Base-by-base conservation (phyloP, 495 filamentous ascomycete genomes). In the Penicillium simplicissimum region DNA sequence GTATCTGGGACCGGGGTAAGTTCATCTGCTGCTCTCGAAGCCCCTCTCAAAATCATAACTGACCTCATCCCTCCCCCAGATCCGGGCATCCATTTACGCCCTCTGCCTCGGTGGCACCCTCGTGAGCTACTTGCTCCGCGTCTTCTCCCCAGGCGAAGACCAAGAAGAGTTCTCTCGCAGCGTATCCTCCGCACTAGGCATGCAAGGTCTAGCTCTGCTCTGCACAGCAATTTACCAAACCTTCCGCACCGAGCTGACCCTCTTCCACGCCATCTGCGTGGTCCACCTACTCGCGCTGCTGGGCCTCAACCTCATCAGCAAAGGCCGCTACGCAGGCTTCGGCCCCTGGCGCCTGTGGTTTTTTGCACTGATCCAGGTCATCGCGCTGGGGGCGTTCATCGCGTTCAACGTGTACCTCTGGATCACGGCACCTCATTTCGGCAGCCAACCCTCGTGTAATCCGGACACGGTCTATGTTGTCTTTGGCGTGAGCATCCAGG, bases 151-250 rank as follows among this genome's bases (percentile, higher is more conserved):
- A 56, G 60, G 63, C 4, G 52, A 66, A 59, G 63, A 66, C 17
- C 55, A 59, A 57, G 56, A 58, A 28, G 63, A 66, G 31, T 66
- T 66, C 43, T 62, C 63, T 0, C 59, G 63, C 7, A 52, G 63
- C 6, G 63, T 66, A 14, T 66, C 60, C 5, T 62, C 63, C 25
- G 63, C 63, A 2, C 60, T 66, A 13, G 63, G 63, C 28, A 57
- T 66, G 45, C 63, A 66, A 63, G 63, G 63, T 14, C 55, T 66
- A 11, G 63, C 63, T 8, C 47, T 66, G 34, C 63, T 66, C 37
- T 66, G 63, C 40, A 66, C 63, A 38, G 63, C 63, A 38, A 66
- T 66, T 13, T 66, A 66, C 52, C 63, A 66, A 33, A 66, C 63
- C 19, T 36, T 66, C 21, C 60, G 52, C 51, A 58, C 28, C n/a